These are phyloP conservation scores for Croton laevigatus DNA, from an alignment of 441 rosid genomes.

Conservation along the genomic window DNA sequence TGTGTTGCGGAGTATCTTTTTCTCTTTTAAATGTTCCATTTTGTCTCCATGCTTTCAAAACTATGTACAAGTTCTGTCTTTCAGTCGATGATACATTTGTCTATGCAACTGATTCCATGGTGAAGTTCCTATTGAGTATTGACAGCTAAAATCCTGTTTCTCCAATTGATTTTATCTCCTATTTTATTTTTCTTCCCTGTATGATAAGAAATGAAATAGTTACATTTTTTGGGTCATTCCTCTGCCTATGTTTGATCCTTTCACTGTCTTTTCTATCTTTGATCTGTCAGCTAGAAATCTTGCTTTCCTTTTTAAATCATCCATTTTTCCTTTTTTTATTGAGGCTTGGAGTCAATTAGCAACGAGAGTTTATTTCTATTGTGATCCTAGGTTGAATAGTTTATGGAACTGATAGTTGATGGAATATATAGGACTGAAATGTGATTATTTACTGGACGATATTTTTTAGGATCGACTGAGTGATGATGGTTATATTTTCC, in stretches of 20 bases:
- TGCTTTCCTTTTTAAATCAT: neutral
- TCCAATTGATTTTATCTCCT: neutral
- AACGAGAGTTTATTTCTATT: neutral
- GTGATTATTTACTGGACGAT: neutral
- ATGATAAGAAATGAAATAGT: neutral
- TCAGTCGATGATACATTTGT: neutral
- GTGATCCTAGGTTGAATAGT: neutral
- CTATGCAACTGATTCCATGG: neutral
- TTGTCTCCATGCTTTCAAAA: neutral
- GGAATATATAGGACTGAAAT: neutral
- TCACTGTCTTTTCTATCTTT: slow-evolving; percentile 1
- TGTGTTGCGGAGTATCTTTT: neutral
- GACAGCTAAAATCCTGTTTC: neutral
- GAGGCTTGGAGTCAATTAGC: neutral
- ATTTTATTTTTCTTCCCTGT: neutral
- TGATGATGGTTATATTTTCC: neutral
- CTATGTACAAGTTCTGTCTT: neutral
- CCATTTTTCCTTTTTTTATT: neutral
- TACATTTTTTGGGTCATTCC: neutral
- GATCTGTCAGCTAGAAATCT: neutral
- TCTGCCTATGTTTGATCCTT: neutral
- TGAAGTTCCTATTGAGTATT: neutral
- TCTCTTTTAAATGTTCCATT: neutral
- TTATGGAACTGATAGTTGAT: neutral
- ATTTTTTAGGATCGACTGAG: too few species aligned